Evolutionary conservation across 805 yeast genomes (phyloP), one percentile per base, ranked within the genome.

Genomic region (Candida khao-thaluensis): DNA sequence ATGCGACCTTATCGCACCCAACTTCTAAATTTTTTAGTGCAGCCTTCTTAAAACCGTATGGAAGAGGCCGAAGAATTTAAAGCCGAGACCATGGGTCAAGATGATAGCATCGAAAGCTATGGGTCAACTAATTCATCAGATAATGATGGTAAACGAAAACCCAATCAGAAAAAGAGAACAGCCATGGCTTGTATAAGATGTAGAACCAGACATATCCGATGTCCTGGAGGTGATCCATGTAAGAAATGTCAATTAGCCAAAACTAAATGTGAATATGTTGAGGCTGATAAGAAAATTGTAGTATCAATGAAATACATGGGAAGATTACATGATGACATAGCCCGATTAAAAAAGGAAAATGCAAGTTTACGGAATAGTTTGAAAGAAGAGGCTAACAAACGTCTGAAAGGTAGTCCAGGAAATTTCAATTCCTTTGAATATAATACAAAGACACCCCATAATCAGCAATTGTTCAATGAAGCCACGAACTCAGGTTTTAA

Each of bases 191-290:
- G 91, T 56, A 74, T 76, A 2, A 62, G 86, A 31, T 85, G 93
- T 54, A 68, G 91, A 22, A 72, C 77, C 34, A 69, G 88, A 38
- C 93, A 85, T 58, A 77, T 82, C 30, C 76, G 83, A 45, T 85
- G 93, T 53, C 87, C 87, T 10, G 89, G 89, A 2, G 87, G 86
- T 1, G 76, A 80, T 34, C 88, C 89, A 0, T 85, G 93, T 55
- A 58, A 65, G 36, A 79, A 79, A 51, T 85, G 93, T 54, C 59
- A 58, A 10, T 54, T 69, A 35, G 76, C 82, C 11, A 72, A 69
- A 35, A 64, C 78, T 3, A 67, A 69, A 16, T 85, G 93, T 62
- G 88, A 82, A 50, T 85, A 82, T 48, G 72, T 76, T 14, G 87
- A 81, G 52, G 85, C 82, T 7, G 85, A 82, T 36, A 81, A 77